Conservation (phyloP, 202 grass and related monocot genomes). For the Miscanthus sacchariflorus region DNA sequence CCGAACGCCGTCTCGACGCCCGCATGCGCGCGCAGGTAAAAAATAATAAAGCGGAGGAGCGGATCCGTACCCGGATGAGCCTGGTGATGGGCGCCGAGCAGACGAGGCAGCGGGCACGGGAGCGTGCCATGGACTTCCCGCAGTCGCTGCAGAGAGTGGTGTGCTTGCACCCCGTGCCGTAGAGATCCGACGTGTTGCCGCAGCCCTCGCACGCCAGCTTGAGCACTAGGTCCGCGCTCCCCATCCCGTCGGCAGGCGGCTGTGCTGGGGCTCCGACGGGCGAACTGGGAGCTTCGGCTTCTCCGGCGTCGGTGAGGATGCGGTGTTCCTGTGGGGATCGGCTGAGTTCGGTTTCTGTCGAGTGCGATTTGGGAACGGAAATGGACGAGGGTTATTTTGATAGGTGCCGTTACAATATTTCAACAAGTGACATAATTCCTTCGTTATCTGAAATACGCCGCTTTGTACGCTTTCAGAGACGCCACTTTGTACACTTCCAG, state of each 20-base stretch:
- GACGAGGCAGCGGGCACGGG: conserved; percentile 66
- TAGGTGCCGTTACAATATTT: too few species aligned
- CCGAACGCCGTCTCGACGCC: background rate
- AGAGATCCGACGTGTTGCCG: conserved; percentile 80
- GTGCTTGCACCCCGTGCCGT: conserved; percentile 96
- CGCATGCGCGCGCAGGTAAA: background rate
- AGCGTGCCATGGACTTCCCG: conserved; percentile 82
- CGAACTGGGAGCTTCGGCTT: background rate
- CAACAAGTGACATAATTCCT: too few species aligned
- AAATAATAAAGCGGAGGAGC: background rate
- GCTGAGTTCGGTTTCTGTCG: background rate
- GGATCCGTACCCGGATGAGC: conserved; percentile 75
- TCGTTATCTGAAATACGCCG: too few species aligned
- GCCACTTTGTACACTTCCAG: too few species aligned
- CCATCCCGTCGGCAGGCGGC: conserved; percentile 43
- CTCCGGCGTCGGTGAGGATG: conserved; percentile 24
- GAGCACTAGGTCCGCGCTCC: conserved; percentile 76
- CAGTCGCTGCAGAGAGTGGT: conserved; percentile 89
- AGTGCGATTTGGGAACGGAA: background rate
- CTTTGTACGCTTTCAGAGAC: too few species aligned
- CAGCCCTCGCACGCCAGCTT: conserved; percentile 84
- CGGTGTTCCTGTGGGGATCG: background rate
- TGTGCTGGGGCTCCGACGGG: background rate
- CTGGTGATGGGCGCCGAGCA: conserved; percentile 79
- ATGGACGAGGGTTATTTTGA: too few species aligned